Conservation (phyloP, 192 early-diverging fungal species). For the Mortierella claussenii region DNA sequence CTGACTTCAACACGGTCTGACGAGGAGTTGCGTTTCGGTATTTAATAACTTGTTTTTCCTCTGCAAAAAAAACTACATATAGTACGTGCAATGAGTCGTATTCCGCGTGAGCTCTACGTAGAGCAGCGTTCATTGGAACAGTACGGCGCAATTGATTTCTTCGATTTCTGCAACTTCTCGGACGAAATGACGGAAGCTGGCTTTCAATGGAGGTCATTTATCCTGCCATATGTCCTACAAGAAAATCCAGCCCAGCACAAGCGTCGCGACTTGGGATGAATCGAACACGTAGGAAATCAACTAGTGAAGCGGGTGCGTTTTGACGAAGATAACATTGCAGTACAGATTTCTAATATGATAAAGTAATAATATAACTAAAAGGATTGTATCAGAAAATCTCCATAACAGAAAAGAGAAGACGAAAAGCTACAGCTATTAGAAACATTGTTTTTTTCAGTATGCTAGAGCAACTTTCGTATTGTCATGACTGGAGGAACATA, state of each 20-base stretch:
- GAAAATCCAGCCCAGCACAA: constrained; percentile 4
- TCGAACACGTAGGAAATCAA: no score
- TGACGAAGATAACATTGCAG: no score
- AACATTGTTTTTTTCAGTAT: no score
- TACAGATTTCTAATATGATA: no score
- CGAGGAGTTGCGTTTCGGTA: neutral
- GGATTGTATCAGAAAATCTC: no score
- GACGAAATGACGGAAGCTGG: constrained; percentile 2
- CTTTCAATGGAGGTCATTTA: constrained; percentile 15
- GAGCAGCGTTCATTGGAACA: constrained; percentile 21
- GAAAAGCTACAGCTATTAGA: no score
- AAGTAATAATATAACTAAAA: no score
- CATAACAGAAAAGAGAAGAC: no score
- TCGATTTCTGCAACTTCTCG: constrained; percentile 13
- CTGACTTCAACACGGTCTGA: constrained; percentile 16
- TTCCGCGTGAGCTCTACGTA: constrained; percentile 8
- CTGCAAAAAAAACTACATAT: neutral
- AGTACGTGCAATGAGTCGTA: constrained; percentile 10
- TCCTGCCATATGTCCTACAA: constrained; percentile 12
- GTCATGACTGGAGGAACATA: no score
- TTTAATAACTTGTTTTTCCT: constrained; percentile 3
- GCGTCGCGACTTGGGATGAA: constrained; percentile 11
- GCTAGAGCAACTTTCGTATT: no score
- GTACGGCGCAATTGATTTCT: constrained; percentile 18
- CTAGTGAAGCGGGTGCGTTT: no score